A percentile compares a stretch with the other conserved stretches of the same genome.
phyloP scores from a whole-genome alignment of 1,139 yeast species.

The Geotrichum australiense region DNA sequence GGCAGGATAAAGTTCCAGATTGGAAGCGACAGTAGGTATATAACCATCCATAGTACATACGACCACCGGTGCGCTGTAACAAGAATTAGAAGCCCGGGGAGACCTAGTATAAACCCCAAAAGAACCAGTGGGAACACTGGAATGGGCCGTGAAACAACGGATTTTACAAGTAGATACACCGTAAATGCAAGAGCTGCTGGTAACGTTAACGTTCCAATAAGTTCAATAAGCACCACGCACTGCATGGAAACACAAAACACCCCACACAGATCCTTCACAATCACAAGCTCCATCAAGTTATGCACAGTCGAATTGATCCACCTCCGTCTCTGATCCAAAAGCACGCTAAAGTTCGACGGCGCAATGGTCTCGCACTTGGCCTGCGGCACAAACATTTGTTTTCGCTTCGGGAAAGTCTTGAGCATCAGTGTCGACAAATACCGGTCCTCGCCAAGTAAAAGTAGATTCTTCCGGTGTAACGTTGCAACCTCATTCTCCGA shows the following conservation, averaged over 20 bases:
- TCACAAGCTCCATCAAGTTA: slow-evolving; percentile 32
- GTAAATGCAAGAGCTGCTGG: slow-evolving; percentile 86
- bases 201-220: slow-evolving; percentile 49
- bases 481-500: slow-evolving; percentile 33
- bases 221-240: slow-evolving; percentile 33
- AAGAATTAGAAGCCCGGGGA: slow-evolving; percentile 77
- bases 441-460: slow-evolving; percentile 35
- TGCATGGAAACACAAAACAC: slow-evolving; percentile 36
- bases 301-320: slow-evolving; percentile 38
- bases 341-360: slow-evolving; percentile 30
- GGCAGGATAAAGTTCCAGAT: slow-evolving; percentile 90
- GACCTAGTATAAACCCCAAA: slow-evolving; percentile 70
- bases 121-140: slow-evolving; percentile 71
- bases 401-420: slow-evolving; percentile 33
- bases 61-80: slow-evolving; percentile 68
- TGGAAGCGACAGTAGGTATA: slow-evolving; percentile 74
- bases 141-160: slow-evolving; percentile 68
- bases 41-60: slow-evolving; percentile 69
- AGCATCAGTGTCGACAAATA: slow-evolving; percentile 34
- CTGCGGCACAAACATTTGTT: slow-evolving; percentile 32
- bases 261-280: slow-evolving; percentile 34
- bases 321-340: slow-evolving; percentile 35
- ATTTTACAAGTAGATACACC: slow-evolving; percentile 61
- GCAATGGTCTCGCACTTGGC: slow-evolving; percentile 34
- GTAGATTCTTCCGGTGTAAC: slow-evolving; percentile 32